Percentiles rank a stretch among this genome's conserved stretches.
Evolutionary conservation across 2,329 filamentous ascomycete genomes (phyloP).

Genomic region (Claviceps pazoutovae): DNA sequence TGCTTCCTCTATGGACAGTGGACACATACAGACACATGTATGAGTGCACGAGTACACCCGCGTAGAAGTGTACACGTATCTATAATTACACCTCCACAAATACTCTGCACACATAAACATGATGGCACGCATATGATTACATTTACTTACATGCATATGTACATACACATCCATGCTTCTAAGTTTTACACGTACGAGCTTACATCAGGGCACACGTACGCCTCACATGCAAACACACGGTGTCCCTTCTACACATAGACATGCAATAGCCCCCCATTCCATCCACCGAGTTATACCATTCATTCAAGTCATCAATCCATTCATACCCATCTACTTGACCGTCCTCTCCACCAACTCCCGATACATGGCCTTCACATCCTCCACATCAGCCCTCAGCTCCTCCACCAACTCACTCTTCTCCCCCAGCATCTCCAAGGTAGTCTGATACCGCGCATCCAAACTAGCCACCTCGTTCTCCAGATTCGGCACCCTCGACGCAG

Average conservation of each 20-base stretch:
- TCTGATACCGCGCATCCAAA: slow-evolving; percentile 69
- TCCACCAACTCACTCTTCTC: slow-evolving; percentile 95
- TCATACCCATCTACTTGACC: slow-evolving; percentile 38
- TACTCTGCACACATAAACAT: no score
- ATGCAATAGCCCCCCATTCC: no score
- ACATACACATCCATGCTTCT: not conserved
- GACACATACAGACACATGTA: not conserved
- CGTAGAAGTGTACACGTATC: no score
- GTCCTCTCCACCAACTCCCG: slow-evolving; percentile 80
- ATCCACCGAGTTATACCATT: no score
- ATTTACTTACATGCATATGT: not conserved
- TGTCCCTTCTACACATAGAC: no score
- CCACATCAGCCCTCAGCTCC: slow-evolving; percentile 76
- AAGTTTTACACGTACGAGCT: not conserved
- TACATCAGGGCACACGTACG: no score
- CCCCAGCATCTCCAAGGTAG: slow-evolving; percentile 83
- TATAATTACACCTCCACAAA: no score
- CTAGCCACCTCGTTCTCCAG: slow-evolving; percentile 55
- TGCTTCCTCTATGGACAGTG: no score
- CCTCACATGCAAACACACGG: no score
- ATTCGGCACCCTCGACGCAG: slow-evolving; percentile 43
- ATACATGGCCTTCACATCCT: slow-evolving; percentile 93
- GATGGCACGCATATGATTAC: no score
- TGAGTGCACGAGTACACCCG: no score
- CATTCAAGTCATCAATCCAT: not conserved